Conservation (phyloP, 257 asterid genomes). For the Rauvolfia tetraphylla region DNA sequence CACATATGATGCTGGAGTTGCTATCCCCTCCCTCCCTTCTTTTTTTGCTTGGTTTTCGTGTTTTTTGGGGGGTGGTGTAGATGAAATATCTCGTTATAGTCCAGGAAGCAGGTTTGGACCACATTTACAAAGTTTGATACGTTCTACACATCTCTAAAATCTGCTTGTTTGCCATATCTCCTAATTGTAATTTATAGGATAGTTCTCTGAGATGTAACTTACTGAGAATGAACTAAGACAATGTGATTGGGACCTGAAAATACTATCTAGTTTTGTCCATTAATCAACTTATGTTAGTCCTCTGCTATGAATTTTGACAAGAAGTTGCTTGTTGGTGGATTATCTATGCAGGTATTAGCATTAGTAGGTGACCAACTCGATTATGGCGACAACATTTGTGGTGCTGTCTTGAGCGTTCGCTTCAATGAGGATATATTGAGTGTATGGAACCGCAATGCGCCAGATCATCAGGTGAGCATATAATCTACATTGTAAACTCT, state of each 20-base stretch:
- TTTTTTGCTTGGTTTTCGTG: too few species aligned
- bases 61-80: too few species aligned
- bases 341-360: constrained; percentile 69
- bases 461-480: constrained; percentile 79
- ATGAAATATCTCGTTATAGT: too few species aligned
- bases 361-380: constrained; percentile 92
- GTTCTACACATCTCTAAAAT: too few species aligned
- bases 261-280: neutral
- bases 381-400: constrained; percentile 81
- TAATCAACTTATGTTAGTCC: neutral
- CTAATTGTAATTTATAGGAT: too few species aligned
- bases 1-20: neutral
- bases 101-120: neutral
- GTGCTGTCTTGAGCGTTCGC: constrained; percentile 91
- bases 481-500: neutral
- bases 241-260: neutral
- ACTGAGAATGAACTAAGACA: too few species aligned
- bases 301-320: neutral
- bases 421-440: constrained; percentile 95
- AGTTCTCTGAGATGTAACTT: too few species aligned
- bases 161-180: too few species aligned
- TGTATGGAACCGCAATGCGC: constrained; percentile 96
- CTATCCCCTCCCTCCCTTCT: neutral
- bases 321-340: neutral
- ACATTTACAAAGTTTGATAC: too few species aligned